Percentiles rank a stretch among this genome's conserved stretches.
Conservation (phyloP, 2,329 filamentous ascomycete genomes). For the Cercospora beticola region DNA sequence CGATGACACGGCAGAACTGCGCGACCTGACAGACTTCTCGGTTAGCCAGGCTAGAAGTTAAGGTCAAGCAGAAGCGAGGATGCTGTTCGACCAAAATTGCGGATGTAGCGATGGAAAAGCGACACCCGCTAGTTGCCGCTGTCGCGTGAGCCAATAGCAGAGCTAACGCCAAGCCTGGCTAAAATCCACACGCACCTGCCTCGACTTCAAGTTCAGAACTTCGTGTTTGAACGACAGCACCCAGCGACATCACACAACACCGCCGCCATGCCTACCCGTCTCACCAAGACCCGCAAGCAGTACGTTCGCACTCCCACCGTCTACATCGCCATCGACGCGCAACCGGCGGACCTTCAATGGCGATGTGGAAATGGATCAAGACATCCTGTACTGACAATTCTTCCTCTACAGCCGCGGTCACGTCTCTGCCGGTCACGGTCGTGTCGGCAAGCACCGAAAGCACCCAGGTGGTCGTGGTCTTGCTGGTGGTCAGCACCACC, state of each 20-base stretch:
- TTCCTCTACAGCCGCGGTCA: conserved; percentile 72
- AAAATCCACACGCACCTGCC: conserved; percentile 7
- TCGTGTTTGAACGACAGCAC: conserved; percentile 1
- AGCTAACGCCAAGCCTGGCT: background rate
- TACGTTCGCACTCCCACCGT: conserved; percentile 49
- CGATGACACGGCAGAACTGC: conserved; percentile 9
- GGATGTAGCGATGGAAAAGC: conserved; percentile 1
- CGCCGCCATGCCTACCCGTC: conserved; percentile 66
- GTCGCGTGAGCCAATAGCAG: background rate
- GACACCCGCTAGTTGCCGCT: conserved; percentile 4
- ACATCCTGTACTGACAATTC: conserved; percentile 1
- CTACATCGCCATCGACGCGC: conserved; percentile 1
- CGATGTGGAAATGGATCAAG: background rate
- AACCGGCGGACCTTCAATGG: background rate
- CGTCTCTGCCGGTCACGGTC: conserved; percentile 97
- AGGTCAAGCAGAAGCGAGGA: conserved; percentile 11
- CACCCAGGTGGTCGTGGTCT: conserved; percentile 75
- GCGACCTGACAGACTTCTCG: conserved; percentile 13
- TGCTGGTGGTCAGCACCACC: conserved; percentile 99
- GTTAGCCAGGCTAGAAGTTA: conserved; percentile 11
- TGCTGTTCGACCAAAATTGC: conserved; percentile 2
- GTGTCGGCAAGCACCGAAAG: conserved; percentile 98
- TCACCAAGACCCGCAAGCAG: conserved; percentile 76
- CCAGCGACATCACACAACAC: conserved; percentile 20
- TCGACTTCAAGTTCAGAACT: conserved; percentile 4